Evolutionary conservation across 2,329 filamentous ascomycete species (phyloP).

Genomic region (Penicillium sclerotiorum): DNA sequence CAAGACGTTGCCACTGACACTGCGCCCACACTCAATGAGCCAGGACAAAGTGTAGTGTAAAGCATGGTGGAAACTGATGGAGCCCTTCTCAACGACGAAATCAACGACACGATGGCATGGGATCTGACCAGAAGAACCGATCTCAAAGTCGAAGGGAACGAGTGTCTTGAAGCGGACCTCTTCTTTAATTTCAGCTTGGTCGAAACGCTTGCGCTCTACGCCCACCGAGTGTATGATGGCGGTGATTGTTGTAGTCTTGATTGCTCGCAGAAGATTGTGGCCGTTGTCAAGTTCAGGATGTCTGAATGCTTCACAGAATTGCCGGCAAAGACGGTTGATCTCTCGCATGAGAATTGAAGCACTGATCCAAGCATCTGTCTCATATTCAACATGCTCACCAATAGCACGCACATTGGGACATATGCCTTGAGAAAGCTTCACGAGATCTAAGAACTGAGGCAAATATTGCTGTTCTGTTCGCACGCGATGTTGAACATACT

Average conservation of each 20-base stretch:
- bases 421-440: slow-evolving; percentile 95
- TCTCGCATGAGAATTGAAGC: slow-evolving; percentile 92
- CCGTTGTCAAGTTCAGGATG: slow-evolving; percentile 67
- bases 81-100: slow-evolving; percentile 84
- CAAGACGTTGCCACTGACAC: slow-evolving; percentile 69
- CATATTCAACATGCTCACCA: slow-evolving; percentile 96
- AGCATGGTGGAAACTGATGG: slow-evolving; percentile 96
- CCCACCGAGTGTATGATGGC: slow-evolving; percentile 90
- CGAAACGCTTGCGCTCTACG: slow-evolving; percentile 82
- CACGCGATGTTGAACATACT: slow-evolving; percentile 83
- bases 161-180: slow-evolving; percentile 80
- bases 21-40: slow-evolving; percentile 86
- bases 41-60: slow-evolving; percentile 95
- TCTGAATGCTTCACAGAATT: slow-evolving; percentile 84
- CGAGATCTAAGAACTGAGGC: slow-evolving; percentile 90
- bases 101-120: slow-evolving; percentile 72
- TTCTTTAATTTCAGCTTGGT: slow-evolving; percentile 83
- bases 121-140: slow-evolving; percentile 43
- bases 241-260: slow-evolving; percentile 69
- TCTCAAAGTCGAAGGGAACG: slow-evolving; percentile 78
- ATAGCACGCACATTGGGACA: slow-evolving; percentile 91
- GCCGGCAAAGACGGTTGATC: slow-evolving; percentile 87
- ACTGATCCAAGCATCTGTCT: slow-evolving; percentile 97
- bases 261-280: slow-evolving; percentile 69
- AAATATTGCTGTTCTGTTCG: slow-evolving; percentile 84